phyloP scores from a whole-genome alignment of 208 protist genomes.

The Crithidia bombi region DNA sequence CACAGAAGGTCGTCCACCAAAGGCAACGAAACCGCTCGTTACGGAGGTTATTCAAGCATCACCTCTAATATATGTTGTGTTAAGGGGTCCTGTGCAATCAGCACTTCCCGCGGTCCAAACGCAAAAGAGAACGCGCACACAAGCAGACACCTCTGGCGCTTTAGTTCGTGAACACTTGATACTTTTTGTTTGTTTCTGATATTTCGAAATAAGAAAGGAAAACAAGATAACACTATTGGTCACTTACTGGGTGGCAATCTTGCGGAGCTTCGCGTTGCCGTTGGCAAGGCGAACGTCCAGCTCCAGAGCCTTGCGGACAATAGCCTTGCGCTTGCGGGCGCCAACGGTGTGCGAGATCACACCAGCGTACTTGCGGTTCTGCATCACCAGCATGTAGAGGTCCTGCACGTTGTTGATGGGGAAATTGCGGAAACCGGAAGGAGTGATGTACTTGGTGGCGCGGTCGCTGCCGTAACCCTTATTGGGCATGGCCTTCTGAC shows the following conservation, averaged over 20 bases:
- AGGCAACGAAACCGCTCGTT: no score
- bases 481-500: conserved; percentile 96
- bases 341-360: conserved; percentile 97
- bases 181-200: conserved; percentile 8
- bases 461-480: conserved; percentile 99
- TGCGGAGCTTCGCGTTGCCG: conserved; percentile 94
- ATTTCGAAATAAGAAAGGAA: conserved; percentile 10
- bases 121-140: no score
- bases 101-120: no score
- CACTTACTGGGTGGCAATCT: conserved; percentile 61
- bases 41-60: no score
- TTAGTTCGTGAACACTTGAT: background rate
- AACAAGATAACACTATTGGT: conserved; percentile 18
- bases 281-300: conserved; percentile 98
- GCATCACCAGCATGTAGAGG: conserved; percentile 99
- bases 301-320: conserved; percentile 97
- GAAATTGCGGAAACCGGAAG: conserved; percentile 98
- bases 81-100: no score
- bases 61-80: no score
- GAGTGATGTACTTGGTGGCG: conserved; percentile 95
- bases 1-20: no score
- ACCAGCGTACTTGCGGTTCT: conserved; percentile 99
- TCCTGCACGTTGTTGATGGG: conserved; percentile 95
- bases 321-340: conserved; percentile 94
- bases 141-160: no score